phyloP scores from a whole-genome alignment of 2,329 filamentous ascomycete genomes.

The Neonectria coccinea region DNA sequence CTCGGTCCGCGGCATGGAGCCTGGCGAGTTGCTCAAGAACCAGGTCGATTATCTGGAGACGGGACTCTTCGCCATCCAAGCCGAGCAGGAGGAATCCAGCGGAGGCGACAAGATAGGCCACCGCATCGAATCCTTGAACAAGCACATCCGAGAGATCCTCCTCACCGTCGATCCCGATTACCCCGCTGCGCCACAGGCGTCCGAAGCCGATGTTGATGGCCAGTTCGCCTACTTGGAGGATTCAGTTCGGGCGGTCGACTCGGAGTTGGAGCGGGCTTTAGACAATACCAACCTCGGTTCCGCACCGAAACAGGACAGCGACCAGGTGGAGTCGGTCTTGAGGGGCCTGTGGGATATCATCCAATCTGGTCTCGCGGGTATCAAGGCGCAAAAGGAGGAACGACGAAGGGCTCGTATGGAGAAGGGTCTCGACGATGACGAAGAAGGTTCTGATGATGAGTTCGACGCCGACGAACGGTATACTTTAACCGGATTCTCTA shows the following conservation, averaged over 20 bases:
- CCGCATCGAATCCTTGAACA: slow-evolving; percentile 72
- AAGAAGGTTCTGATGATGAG: slow-evolving; percentile 71
- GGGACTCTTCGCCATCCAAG: slow-evolving; percentile 70
- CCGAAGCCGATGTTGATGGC: slow-evolving; percentile 69
- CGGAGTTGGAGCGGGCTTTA: slow-evolving; percentile 54
- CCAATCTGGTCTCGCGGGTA: slow-evolving; percentile 62
- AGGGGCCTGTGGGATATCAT: slow-evolving; percentile 69
- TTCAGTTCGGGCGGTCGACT: slow-evolving; percentile 64
- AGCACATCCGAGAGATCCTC: slow-evolving; percentile 71
- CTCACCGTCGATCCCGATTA: slow-evolving; percentile 60
- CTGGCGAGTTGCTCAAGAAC: slow-evolving; percentile 60
- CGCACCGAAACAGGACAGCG: slow-evolving; percentile 47
- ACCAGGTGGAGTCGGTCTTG: slow-evolving; percentile 68
- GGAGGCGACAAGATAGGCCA: slow-evolving; percentile 56
- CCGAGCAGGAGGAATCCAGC: slow-evolving; percentile 62
- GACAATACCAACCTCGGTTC: slow-evolving; percentile 45
- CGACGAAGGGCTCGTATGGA: slow-evolving; percentile 65
- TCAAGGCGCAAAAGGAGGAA: slow-evolving; percentile 65
- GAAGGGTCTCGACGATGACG: slow-evolving; percentile 69
- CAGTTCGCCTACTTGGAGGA: slow-evolving; percentile 77
- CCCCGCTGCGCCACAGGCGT: slow-evolving; percentile 68
- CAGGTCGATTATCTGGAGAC: slow-evolving; percentile 80
- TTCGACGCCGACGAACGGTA: slow-evolving; percentile 71
- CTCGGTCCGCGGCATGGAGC: slow-evolving; percentile 48
- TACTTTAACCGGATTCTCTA: slow-evolving; percentile 79